Evolutionary conservation across 78 protist species (phyloP).

Genomic region (Paratrimastix pyriformis): DNA sequence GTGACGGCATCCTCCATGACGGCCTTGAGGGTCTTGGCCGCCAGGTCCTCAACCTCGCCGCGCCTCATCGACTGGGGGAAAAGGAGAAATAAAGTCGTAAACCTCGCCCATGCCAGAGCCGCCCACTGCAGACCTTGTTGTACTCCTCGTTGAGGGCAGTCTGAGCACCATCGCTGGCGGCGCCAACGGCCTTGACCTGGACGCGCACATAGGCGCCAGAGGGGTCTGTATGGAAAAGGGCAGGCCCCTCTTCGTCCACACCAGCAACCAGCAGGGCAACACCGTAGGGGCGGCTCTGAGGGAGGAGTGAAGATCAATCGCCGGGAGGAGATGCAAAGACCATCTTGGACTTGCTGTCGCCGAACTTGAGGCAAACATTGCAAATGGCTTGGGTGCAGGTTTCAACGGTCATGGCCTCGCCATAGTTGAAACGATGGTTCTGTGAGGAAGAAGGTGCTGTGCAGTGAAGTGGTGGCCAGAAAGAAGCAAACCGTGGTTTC

Average conservation of each 20-base stretch:
- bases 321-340: neutral
- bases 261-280: conserved; percentile 96
- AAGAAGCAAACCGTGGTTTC: conserved; percentile 67
- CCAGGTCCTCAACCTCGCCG: too few relatives aligned
- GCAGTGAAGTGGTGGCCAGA: neutral
- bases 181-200: conserved; percentile 92
- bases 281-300: conserved; percentile 93
- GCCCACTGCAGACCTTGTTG: conserved; percentile 51
- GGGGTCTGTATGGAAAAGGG: conserved; percentile 90
- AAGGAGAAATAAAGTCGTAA: too few relatives aligned
- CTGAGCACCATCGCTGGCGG: conserved; percentile 95
- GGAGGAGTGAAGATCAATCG: neutral
- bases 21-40: too few relatives aligned
- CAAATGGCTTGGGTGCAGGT: conserved; percentile 82
- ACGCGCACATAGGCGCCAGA: conserved; percentile 66
- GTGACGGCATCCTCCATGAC: too few relatives aligned
- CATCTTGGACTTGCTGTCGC: conserved; percentile 63
- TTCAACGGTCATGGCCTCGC: conserved; percentile 89
- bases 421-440: conserved; percentile 91
- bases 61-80: too few relatives aligned
- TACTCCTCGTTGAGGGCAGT: conserved; percentile 73
- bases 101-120: too few relatives aligned
- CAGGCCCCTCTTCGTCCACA: conserved; percentile 61
- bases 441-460: conserved; percentile 29
- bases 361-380: conserved; percentile 82